Evolutionary conservation across 192 early-diverging fungal species (phyloP).

Genomic region (Coemansia sp.): DNA sequence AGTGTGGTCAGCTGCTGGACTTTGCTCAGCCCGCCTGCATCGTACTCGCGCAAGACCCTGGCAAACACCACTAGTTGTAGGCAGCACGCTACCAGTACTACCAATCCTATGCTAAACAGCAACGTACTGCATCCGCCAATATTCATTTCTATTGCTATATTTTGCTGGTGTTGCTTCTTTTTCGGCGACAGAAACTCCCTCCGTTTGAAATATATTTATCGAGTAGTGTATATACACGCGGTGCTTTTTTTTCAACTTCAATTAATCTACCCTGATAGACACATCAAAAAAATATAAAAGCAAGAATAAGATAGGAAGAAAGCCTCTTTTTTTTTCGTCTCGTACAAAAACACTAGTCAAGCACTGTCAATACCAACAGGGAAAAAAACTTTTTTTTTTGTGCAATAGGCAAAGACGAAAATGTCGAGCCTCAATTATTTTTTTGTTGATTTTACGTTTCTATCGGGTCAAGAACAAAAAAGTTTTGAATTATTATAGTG

Average conservation of each 20-base stretch:
- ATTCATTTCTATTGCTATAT: conserved; percentile 28
- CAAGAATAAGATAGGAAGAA: neutral
- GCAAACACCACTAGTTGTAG: conserved; percentile 23
- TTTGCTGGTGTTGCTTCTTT: too few relatives aligned
- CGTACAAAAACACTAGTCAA: neutral
- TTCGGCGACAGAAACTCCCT: too few relatives aligned
- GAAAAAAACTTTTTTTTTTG: neutral
- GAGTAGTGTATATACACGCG: neutral
- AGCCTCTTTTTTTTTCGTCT: neutral
- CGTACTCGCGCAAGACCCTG: conserved; percentile 8
- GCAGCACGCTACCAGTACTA: conserved; percentile 19
- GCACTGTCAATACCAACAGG: neutral
- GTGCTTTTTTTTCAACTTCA: neutral
- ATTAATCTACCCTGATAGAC: neutral
- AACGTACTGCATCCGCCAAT: conserved; percentile 31
- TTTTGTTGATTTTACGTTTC: neutral
- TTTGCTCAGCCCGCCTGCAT: neutral
- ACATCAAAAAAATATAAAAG: neutral
- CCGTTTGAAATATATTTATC: too few relatives aligned
- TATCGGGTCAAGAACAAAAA: neutral
- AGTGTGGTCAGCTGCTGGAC: neutral
- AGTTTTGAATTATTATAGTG: neutral
- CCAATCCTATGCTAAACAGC: conserved; percentile 33
- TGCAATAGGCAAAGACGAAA: neutral
- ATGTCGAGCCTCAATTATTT: neutral